Evolutionary conservation across 176 grass and related monocot species (phyloP), one percentile per base, ranked within the genome.

Genomic region (Areca catechu): DNA sequence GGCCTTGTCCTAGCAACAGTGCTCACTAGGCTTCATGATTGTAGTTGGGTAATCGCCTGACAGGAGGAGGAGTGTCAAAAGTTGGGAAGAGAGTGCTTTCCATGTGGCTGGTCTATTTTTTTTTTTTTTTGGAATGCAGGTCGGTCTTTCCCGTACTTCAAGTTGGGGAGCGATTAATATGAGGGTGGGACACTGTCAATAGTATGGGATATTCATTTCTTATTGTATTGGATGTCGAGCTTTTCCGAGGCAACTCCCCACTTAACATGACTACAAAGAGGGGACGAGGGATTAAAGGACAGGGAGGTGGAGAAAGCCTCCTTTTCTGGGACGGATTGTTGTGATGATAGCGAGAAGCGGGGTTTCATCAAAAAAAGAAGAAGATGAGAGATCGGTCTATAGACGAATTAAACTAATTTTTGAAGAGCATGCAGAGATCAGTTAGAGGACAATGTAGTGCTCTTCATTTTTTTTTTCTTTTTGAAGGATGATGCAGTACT

Each of bases 191-290:
- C 5, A 52, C 4, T 5, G 50, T 12, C 14, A 15, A 54, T 66
- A 37, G 28, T 71, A 22, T 54, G 19, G 7, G 17, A 2, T 54
- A 18, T 9, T 20, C n/a, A 54, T 6, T 20, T 54, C 19, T 22
- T 3, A 20, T 3, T 20, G 10, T 22, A 20, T 56, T 49, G 43
- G 62, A 25, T 27, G 24, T 12, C 68, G 24, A 34, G 57, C 28
- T 63, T 80, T 74, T 69, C 16, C 16, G 49, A 60, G 28, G 62
- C 51, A 50, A 24, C 58, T 48, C 24, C 66, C 57, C 53, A 54
- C 53, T 69, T 67, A 54, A 77, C 17, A 60, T 23, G 4, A 30
- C 5, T 24, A 72, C 7, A 70, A 62, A 65, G 62, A 69, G 57
- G 57, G 54, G 71, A 63, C 48, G 65, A 24, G 56, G 47, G 60